Conservation (phyloP, 2,329 filamentous ascomycete species). For the Fusarium sp. region DNA sequence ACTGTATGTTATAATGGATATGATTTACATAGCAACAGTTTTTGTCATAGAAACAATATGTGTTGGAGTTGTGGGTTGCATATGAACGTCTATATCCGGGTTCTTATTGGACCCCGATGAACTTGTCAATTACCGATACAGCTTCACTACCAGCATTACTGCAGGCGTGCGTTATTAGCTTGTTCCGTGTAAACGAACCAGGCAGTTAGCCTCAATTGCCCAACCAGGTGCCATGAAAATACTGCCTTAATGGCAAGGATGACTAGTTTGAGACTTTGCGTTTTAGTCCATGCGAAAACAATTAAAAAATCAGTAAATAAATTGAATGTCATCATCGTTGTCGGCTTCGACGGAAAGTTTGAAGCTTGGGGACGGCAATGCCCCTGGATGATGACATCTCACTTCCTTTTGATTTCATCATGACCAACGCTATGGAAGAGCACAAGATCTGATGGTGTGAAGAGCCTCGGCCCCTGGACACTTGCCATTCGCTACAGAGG, state of each 20-base stretch:
- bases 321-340: conserved; percentile 35
- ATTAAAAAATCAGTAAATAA: background rate
- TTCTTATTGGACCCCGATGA: background rate
- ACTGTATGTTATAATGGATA: too few relatives aligned
- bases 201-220: background rate
- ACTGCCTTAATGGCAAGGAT: background rate
- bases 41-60: background rate
- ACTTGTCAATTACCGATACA: background rate
- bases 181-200: conserved; percentile 11
- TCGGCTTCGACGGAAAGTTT: conserved; percentile 34
- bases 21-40: background rate
- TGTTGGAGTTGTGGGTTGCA: background rate
- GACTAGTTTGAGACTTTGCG: background rate
- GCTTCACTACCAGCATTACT: background rate
- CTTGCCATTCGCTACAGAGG: conserved; percentile 8
- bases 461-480: conserved; percentile 17
- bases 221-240: background rate
- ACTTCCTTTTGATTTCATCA: conserved; percentile 24
- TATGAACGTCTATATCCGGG: background rate
- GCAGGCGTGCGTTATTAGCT: conserved; percentile 20
- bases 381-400: conserved; percentile 41
- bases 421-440: conserved; percentile 17
- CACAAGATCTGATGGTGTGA: conserved; percentile 29
- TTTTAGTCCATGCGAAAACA: background rate
- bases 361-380: conserved; percentile 25